Base-by-base conservation (phyloP, 805 yeast species). In the Barnettozyma vustinii region DNA sequence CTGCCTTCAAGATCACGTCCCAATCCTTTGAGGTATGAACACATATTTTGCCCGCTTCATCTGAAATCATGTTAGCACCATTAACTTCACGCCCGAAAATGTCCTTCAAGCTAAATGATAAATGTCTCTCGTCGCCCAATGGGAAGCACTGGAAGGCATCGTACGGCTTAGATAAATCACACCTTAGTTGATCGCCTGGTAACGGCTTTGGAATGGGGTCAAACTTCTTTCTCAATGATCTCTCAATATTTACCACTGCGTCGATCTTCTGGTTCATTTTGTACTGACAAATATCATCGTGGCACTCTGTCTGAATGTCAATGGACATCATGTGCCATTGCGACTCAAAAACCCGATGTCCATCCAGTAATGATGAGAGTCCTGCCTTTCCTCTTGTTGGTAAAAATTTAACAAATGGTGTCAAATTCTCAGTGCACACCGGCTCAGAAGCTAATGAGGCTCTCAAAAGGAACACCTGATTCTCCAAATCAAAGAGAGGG, bases 371-470 rank as follows among this genome's bases (percentile, higher is more conserved):
- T 0, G 95, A 78, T 0, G 96, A 79, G 37, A 94, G 71, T 2
- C 99, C 99, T 0, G 95, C 82, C 63, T 83, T 85, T 2, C 97
- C 97, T 61, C 88, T 84, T 10, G 97, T 87, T 3, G 99, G 98
- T 26, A 94, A 73, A 52, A 94, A 71, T 62, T 90, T 91, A 53
- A 94, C 66, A 57, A 92, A 89, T 0, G 99, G 98, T 0, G 99
- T 92, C 61, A 94, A 74, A 67, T 94, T 94, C 65, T 94, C 99
- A 0, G 99, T 94, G 67, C 99, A 94, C 16, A 94, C 83, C 0
- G 97, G 96, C 62, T 94, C 99, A 52, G 92, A 80, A 1, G 99
- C 97, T 44, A 94, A 75, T 0, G 97, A 87, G 7, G 97, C 96
- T 52, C 96, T 75, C 53, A 91, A 62, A 19, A 84, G 66, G 58